Conservation (phyloP, 2,329 filamentous ascomycete genomes). For the Diaporthe nobilis region DNA sequence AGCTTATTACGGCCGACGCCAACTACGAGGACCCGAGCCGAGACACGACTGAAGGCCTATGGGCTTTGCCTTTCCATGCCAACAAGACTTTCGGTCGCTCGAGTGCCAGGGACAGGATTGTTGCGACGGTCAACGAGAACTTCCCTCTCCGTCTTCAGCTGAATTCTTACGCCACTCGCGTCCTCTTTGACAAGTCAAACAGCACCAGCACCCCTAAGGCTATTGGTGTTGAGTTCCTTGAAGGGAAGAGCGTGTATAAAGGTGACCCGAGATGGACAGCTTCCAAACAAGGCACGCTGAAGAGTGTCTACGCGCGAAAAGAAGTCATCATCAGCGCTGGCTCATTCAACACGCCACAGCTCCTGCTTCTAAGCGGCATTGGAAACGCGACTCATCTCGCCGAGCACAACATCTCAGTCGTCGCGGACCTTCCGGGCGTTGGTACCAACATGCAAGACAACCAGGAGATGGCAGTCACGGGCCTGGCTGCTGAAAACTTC, state of each 20-base stretch:
- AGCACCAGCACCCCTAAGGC: not conserved
- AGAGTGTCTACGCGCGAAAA: conserved; percentile 44
- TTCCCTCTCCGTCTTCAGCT: conserved; percentile 16
- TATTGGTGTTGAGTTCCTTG: conserved; percentile 9
- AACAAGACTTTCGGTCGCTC: conserved; percentile 42
- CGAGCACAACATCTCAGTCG: conserved; percentile 58
- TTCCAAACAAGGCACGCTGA: conserved; percentile 46
- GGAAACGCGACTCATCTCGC: conserved; percentile 58
- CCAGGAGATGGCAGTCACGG: conserved; percentile 55
- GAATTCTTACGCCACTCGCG: conserved; percentile 34
- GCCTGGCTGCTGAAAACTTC: conserved; percentile 43
- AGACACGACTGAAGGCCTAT: conserved; percentile 43
- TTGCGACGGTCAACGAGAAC: not conserved
- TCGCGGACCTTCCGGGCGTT: conserved; percentile 63
- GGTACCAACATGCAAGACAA: conserved; percentile 66
- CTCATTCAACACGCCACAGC: conserved; percentile 62
- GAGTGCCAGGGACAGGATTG: conserved; percentile 45
- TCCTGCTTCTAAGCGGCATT: conserved; percentile 65
- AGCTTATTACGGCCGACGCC: conserved; percentile 30
- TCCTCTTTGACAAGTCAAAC: conserved; percentile 38
- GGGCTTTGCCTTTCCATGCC: conserved; percentile 43
- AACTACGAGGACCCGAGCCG: conserved; percentile 35
- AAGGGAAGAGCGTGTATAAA: conserved; percentile 18
- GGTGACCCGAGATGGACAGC: conserved; percentile 37
- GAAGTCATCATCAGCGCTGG: conserved; percentile 65